phyloP scores from a whole-genome alignment of 2,329 filamentous ascomycete species.

The Aureobasidium sp. region DNA sequence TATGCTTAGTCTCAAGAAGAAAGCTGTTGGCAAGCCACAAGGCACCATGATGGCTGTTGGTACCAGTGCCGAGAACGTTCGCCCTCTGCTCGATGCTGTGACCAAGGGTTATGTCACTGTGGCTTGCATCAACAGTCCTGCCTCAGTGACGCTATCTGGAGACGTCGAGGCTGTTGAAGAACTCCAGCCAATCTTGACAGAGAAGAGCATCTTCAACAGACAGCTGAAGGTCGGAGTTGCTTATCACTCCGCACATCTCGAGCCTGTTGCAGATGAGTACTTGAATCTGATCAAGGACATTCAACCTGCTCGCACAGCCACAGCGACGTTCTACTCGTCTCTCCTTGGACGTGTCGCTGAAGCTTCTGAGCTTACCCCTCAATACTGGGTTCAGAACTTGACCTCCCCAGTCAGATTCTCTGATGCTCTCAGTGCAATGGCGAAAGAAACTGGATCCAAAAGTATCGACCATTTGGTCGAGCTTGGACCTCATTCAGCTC shows the following conservation, averaged over 20 bases:
- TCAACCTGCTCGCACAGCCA: too few species aligned
- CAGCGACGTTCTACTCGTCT: too few species aligned
- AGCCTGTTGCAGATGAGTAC: too few species aligned
- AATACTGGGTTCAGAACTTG: conserved; percentile 41
- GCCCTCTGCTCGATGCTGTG: conserved; percentile 13
- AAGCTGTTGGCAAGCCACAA: neutral
- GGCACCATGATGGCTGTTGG: conserved; percentile 28
- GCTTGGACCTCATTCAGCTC: conserved; percentile 36
- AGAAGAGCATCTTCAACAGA: neutral
- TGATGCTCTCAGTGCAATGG: conserved; percentile 26
- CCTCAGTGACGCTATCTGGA: conserved; percentile 38
- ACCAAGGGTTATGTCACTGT: conserved; percentile 10
- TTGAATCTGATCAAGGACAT: too few species aligned
- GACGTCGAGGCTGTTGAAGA: conserved; percentile 19
- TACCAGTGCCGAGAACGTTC: conserved; percentile 13
- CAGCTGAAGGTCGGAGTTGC: neutral
- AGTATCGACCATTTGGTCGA: conserved; percentile 27
- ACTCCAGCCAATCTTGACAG: neutral
- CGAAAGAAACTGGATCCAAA: neutral
- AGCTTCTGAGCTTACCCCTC: neutral
- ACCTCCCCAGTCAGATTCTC: conserved; percentile 35
- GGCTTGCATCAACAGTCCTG: conserved; percentile 30
- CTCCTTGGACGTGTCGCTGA: too few species aligned
- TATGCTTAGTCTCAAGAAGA: neutral
- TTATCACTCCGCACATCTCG: neutral